Conservation (phyloP, 345 rosid genomes). For the Bruguiera gymnorhiza region DNA sequence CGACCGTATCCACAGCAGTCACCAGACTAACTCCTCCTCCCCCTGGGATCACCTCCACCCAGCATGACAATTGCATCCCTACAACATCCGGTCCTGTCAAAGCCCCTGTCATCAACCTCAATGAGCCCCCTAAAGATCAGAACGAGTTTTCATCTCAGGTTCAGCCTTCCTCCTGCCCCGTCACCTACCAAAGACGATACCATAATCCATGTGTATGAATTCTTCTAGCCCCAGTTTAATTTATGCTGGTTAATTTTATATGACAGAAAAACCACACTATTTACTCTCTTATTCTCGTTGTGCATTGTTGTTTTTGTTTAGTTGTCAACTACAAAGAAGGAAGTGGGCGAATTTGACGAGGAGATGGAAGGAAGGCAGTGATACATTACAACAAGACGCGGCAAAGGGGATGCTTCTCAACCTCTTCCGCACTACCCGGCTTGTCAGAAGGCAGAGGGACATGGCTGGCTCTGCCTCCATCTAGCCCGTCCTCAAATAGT, state of each 20-base stretch:
- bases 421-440: constrained; percentile 15
- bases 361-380: constrained; percentile 9
- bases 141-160: constrained; percentile 14
- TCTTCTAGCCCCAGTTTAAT: background rate
- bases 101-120: constrained; percentile 41
- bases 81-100: background rate
- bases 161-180: constrained; percentile 24
- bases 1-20: constrained; percentile 18
- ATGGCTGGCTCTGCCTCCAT: constrained; percentile 30
- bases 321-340: constrained; percentile 25
- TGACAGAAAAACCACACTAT: background rate
- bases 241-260: background rate
- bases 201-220: constrained; percentile 20
- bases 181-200: constrained; percentile 44
- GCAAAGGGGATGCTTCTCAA: constrained; percentile 7
- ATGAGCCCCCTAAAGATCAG: constrained; percentile 40
- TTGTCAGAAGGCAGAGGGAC: constrained; percentile 13
- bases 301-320: constrained; percentile 2
- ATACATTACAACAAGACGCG: constrained; percentile 13
- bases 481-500: constrained; percentile 17
- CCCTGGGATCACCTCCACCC: constrained; percentile 11
- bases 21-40: constrained; percentile 13
- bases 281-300: background rate
- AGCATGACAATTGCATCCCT: constrained; percentile 2
- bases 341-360: constrained; percentile 4